Conservation (phyloP, 2,329 filamentous ascomycete species). For the Apiospora hydei region DNA sequence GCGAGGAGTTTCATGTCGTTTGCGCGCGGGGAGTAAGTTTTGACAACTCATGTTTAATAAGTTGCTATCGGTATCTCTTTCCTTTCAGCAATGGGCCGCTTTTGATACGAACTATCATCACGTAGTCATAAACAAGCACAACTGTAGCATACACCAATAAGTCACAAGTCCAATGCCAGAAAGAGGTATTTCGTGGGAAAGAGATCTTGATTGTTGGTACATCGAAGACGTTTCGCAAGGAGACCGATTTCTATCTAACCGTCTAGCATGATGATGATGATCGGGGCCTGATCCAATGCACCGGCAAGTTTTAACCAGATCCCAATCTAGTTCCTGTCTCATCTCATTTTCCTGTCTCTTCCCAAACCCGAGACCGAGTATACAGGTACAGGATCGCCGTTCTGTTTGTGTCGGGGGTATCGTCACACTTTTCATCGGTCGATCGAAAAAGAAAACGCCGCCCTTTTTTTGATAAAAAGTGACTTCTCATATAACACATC, state of each 20-base stretch:
- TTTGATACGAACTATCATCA: background rate
- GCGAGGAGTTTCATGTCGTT: background rate
- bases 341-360: background rate
- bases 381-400: conserved; percentile 11
- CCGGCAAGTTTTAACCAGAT: background rate
- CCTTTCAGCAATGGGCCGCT: background rate
- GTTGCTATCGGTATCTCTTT: background rate
- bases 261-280: conserved; percentile 4
- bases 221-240: conserved; percentile 11
- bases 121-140: too few relatives aligned
- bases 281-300: background rate
- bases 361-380: background rate
- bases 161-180: background rate
- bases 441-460: conserved; percentile 8
- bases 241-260: conserved; percentile 19
- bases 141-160: background rate
- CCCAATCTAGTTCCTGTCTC: conserved; percentile 7
- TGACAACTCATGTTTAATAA: background rate
- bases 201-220: conserved; percentile 7
- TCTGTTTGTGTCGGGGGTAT: conserved; percentile 10
- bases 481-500: conserved; percentile 10
- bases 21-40: background rate
- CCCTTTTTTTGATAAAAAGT: background rate
- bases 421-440: background rate
- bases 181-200: background rate